Evolutionary conservation across 257 asterid genomes (phyloP).

Genomic region (Verbena officinalis): DNA sequence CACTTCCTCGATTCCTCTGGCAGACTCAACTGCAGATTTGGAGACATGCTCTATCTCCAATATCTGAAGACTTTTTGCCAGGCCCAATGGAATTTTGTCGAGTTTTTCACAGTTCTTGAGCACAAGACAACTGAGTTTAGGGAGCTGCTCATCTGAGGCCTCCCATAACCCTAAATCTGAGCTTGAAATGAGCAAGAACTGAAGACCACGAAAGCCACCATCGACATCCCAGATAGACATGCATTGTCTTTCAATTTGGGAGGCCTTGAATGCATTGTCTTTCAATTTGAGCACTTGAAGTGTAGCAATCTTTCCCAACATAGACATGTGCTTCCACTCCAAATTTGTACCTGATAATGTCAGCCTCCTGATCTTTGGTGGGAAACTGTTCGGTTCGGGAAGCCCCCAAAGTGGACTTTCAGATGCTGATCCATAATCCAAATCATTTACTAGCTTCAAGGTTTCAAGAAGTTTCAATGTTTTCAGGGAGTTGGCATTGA

Average conservation of each 20-base stretch:
- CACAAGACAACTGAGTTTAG: conserved; percentile 32
- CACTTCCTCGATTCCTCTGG: not conserved
- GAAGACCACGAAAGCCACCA: conserved; percentile 27
- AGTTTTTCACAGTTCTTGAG: conserved; percentile 36
- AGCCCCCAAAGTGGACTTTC: conserved; percentile 18
- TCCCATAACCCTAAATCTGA: conserved; percentile 37
- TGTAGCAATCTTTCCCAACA: conserved; percentile 21
- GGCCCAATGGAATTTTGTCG: conserved; percentile 26
- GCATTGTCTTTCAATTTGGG: too few species aligned
- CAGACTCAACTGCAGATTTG: conserved; percentile 11
- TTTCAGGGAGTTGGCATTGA: not conserved
- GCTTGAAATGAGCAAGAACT: conserved; percentile 31
- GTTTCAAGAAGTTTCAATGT: conserved; percentile 23
- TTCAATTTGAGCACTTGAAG: conserved; percentile 47
- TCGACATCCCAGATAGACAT: conserved; percentile 40
- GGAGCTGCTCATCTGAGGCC: conserved; percentile 32
- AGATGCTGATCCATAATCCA: not conserved
- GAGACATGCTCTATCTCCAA: conserved; percentile 25
- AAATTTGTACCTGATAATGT: conserved; percentile 29
- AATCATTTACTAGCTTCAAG: conserved; percentile 40
- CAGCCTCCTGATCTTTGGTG: conserved; percentile 32
- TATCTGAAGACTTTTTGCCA: conserved; percentile 29
- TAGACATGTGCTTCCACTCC: conserved; percentile 38
- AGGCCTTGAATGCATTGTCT: conserved; percentile 45
- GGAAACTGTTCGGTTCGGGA: conserved; percentile 29